Evolutionary conservation across 345 rosid species (phyloP).

Genomic region (Chamaenerion angustifolium): DNA sequence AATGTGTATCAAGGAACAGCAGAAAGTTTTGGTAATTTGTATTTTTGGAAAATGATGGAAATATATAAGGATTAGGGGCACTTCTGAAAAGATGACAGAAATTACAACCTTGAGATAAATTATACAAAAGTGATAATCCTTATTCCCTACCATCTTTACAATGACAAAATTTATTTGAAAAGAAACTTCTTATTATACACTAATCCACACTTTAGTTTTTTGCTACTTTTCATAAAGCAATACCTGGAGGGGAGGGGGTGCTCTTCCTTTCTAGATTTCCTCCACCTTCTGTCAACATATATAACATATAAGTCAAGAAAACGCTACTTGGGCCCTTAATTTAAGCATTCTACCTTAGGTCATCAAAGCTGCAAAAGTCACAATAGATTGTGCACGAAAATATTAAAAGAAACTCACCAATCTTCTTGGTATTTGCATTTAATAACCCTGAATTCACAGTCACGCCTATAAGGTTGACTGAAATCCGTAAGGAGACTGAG

Average conservation of each 20-base stretch:
- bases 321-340: background rate
- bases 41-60: background rate
- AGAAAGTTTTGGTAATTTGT: background rate
- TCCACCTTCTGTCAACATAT: background rate
- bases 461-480: too few relatives aligned
- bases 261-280: background rate
- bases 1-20: background rate
- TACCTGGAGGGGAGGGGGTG: background rate
- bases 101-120: slow-evolving; percentile 11
- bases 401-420: too few relatives aligned
- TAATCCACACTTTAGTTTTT: slow-evolving; percentile 16
- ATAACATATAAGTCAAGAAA: background rate
- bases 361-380: background rate
- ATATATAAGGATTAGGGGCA: background rate
- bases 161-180: slow-evolving; percentile 12
- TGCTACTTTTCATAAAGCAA: slow-evolving; percentile 27
- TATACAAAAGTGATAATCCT: slow-evolving; percentile 25
- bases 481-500: too few relatives aligned
- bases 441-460: too few relatives aligned
- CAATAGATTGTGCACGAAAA: too few relatives aligned
- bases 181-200: slow-evolving; percentile 32
- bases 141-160: slow-evolving; percentile 45
- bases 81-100: slow-evolving; percentile 19
- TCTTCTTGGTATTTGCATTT: too few relatives aligned
- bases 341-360: background rate